These are phyloP conservation scores for Cercospora nicotianae DNA, from an alignment of 2,329 filamentous ascomycete species.

Conservation along the genomic window DNA sequence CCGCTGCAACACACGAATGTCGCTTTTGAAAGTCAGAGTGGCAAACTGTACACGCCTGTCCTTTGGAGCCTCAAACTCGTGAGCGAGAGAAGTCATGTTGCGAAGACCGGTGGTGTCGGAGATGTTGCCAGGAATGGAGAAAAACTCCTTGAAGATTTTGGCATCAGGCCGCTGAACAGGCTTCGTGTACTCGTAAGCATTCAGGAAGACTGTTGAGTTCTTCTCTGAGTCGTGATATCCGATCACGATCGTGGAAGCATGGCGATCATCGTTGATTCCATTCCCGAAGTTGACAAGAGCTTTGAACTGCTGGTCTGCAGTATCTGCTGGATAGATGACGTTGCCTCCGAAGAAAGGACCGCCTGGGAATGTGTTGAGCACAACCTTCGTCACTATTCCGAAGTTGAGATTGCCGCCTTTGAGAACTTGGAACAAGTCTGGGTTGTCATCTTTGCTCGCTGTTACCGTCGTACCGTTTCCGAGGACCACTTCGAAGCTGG, in stretches of 20 bases:
- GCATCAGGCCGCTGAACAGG: constrained; percentile 16
- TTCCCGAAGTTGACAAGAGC: constrained; percentile 22
- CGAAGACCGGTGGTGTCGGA: constrained; percentile 24
- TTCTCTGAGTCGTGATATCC: constrained; percentile 13
- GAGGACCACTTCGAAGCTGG: constrained; percentile 32
- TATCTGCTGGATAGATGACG: constrained; percentile 17
- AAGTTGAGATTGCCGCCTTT: constrained; percentile 31
- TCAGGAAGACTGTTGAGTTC: constrained; percentile 20
- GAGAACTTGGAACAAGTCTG: constrained; percentile 29
- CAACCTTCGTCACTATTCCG: constrained; percentile 31
- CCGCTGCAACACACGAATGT: constrained; percentile 21
- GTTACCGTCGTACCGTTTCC: constrained; percentile 28
- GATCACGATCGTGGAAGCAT: constrained; percentile 22
- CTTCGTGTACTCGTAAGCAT: constrained; percentile 22
- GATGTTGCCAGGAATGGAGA: constrained; percentile 17
- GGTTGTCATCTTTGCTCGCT: constrained; percentile 23
- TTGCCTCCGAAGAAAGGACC: constrained; percentile 20
- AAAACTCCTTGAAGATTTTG: constrained; percentile 22
- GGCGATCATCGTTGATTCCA: constrained; percentile 19
- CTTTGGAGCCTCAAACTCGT: constrained; percentile 20
- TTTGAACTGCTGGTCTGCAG: constrained; percentile 17
- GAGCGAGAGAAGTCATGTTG: constrained; percentile 23
- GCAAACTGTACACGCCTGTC: constrained; percentile 19
- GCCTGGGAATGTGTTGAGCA: constrained; percentile 24
- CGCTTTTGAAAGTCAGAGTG: constrained; percentile 23